Evolutionary conservation across 2,329 filamentous ascomycete genomes (phyloP).

Genomic region (Verticillium albo-atrum): DNA sequence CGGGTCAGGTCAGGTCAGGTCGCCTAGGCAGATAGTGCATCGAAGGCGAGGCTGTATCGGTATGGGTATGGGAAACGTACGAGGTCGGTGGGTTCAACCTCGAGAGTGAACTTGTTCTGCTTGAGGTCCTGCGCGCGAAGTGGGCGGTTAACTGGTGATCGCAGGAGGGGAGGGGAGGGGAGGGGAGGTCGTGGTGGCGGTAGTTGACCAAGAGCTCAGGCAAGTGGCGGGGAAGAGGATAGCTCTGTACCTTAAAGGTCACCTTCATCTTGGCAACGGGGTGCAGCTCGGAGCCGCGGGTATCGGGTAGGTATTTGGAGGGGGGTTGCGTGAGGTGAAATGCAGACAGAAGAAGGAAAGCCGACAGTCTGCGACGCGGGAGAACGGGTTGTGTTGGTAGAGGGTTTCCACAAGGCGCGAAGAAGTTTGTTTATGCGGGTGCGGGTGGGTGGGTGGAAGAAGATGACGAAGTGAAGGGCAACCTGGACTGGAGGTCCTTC

Average conservation of each 20-base stretch:
- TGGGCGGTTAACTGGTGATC: background rate
- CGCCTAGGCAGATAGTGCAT: conserved; percentile 8
- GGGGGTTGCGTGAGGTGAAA: conserved; percentile 5
- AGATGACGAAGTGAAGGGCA: conserved; percentile 2
- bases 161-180: background rate
- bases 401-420: background rate
- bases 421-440: conserved; percentile 1
- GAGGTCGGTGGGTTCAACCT: conserved; percentile 87
- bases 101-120: conserved; percentile 96
- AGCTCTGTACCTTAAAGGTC: conserved; percentile 55
- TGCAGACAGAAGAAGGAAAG: background rate
- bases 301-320: background rate
- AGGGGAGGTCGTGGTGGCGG: background rate
- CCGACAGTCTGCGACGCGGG: background rate
- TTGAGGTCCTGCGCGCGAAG: conserved; percentile 74
- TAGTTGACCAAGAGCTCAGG: conserved; percentile 2
- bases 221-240: background rate
- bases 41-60: conserved; percentile 6
- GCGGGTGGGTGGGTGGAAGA: background rate
- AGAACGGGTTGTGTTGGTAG: background rate
- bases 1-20: conserved; percentile 4
- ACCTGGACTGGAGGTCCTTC: background rate
- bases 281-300: conserved; percentile 23
- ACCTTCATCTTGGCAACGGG: conserved; percentile 58
- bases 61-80: conserved; percentile 51